Base-by-base conservation (phyloP, 2,329 filamentous ascomycete genomes). In the Apiospora pterosperma region DNA sequence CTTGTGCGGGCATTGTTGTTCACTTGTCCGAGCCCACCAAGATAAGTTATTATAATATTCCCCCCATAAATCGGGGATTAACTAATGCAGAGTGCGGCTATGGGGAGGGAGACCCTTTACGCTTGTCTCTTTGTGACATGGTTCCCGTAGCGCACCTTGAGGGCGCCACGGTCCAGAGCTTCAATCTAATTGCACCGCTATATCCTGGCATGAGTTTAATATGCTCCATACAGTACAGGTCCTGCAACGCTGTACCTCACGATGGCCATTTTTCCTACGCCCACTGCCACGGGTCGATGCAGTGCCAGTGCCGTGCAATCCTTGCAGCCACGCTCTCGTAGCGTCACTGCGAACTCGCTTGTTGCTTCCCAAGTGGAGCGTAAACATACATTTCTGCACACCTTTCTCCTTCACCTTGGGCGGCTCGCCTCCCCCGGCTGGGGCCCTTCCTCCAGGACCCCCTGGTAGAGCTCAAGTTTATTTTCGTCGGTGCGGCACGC, bases 241-340 rank as follows among this genome's bases (percentile, higher is more conserved):
- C 48, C 48, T 55, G 59, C 36, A 39, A 38, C 36, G 28, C 59
- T 61, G 36, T 36, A 39, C 59, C 62, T 63, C 55, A 52, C 65
- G 63, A 61, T 63, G 55, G 48, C 59, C 65, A 62, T 67, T 65
- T 65, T 69, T 67, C 73, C 73, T 77, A 76, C 71, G 70, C 63
- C 74, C 75, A 76, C 74, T 71, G 69, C 74, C 72, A 70, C 69
- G 75, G 75, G 75, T 77, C 74, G 67, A 68, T 71, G 48, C 48
- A 55, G 48, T 34, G 67, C 48, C 48, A 55, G 48, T 34, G 67
- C 48, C 55, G 63, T 60, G 55, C 62, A 61, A 63, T 41, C 68
- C 65, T 67, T 66, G 65, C 58, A 36, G 61, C 65, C 62, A 55
- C 62, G 48, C 58, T 63, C 61, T 59, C 41, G 31, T 19, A 42